Conservation (phyloP, 2,329 filamentous ascomycete species). For the Hyphodiscus sp. region DNA sequence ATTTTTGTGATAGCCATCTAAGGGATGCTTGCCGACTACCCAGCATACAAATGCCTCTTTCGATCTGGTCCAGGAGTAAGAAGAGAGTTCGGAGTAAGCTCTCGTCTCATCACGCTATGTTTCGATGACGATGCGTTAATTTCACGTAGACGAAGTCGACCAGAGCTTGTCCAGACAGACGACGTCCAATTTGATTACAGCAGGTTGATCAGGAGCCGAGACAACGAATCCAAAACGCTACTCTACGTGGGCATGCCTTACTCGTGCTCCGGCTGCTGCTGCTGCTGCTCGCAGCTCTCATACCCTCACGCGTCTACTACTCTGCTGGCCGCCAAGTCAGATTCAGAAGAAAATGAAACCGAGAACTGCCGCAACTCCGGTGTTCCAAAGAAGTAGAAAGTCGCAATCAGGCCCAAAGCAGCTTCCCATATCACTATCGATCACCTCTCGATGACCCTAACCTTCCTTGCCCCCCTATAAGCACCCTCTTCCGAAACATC, state of each 20-base stretch:
- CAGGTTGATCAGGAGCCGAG: background rate
- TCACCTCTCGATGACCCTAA: background rate
- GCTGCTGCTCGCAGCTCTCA: background rate
- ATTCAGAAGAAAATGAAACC: constrained; percentile 13
- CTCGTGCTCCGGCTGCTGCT: constrained; percentile 6
- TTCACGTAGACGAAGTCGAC: no score
- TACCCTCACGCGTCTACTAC: background rate
- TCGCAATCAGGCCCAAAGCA: background rate
- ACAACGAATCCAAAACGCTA: constrained; percentile 20
- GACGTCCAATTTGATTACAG: background rate
- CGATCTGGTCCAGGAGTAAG: background rate
- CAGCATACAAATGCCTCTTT: background rate
- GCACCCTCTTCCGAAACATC: background rate
- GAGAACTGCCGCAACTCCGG: constrained; percentile 12
- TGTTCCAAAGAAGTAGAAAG: background rate
- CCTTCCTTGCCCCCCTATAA: background rate
- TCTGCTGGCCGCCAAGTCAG: constrained; percentile 13
- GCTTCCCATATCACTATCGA: background rate
- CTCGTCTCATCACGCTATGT: background rate
- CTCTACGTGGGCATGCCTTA: constrained; percentile 17
- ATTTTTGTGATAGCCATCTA: background rate
- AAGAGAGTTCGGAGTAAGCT: background rate
- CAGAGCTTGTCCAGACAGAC: no score
- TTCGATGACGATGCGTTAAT: background rate
- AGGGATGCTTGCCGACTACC: background rate